phyloP scores from a whole-genome alignment of 352 stramenopile species.

The Phytophthora multivora region DNA sequence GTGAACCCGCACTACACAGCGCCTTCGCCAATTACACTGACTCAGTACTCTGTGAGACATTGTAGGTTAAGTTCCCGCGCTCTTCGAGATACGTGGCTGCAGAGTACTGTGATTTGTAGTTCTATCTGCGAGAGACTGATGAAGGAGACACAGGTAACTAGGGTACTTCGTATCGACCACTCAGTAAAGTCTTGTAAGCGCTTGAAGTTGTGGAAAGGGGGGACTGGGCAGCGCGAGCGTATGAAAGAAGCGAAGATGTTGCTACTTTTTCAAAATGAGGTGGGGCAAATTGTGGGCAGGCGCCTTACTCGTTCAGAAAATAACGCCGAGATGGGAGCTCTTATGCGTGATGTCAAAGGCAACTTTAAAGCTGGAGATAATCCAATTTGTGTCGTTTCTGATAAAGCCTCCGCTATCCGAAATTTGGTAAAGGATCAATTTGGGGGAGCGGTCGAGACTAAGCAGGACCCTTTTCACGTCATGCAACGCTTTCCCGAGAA shows the following conservation, averaged over 20 bases:
- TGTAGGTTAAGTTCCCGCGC: not conserved
- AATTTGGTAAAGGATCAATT: no score
- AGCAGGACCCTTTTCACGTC: no score
- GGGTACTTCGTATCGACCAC: not conserved
- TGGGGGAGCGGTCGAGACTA: no score
- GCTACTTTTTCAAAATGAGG: not conserved
- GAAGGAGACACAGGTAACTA: not conserved
- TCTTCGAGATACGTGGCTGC: not conserved
- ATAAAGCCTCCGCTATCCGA: no score
- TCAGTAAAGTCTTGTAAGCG: slow-evolving; percentile 3
- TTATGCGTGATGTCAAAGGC: not conserved
- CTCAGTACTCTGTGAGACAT: not conserved
- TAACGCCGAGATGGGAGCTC: not conserved
- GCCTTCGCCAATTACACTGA: not conserved
- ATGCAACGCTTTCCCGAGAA: no score
- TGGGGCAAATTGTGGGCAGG: not conserved
- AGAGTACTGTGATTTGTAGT: not conserved
- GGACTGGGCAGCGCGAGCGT: not conserved
- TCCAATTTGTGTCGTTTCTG: not conserved
- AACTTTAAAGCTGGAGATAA: not conserved
- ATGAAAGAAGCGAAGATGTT: not conserved
- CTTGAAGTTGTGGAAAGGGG: not conserved
- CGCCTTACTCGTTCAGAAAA: not conserved
- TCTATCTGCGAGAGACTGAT: not conserved
- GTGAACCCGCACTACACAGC: not conserved